Conservation (phyloP, 176 grass and related monocot genomes). For the Otatea glauca region DNA sequence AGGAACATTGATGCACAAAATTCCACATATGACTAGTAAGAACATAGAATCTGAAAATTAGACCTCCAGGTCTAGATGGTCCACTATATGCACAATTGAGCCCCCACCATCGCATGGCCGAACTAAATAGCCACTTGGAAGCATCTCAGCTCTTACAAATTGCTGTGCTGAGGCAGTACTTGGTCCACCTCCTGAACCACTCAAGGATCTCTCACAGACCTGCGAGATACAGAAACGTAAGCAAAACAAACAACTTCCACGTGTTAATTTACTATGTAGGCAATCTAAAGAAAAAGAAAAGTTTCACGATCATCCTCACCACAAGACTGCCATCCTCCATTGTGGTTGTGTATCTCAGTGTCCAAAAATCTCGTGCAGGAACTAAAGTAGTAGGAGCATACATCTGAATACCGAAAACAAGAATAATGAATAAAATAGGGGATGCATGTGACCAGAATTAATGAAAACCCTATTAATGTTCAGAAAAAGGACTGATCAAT, state of each 20-base stretch:
- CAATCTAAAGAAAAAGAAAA: slow-evolving; percentile 28
- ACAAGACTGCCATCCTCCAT: slow-evolving; percentile 91
- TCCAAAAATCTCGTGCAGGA: slow-evolving; percentile 96
- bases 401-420: slow-evolving; percentile 59
- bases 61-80: slow-evolving; percentile 96
- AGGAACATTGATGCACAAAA: neutral
- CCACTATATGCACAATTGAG: slow-evolving; percentile 96
- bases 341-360: slow-evolving; percentile 84
- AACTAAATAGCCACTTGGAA: slow-evolving; percentile 94
- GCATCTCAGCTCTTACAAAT: slow-evolving; percentile 97
- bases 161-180: slow-evolving; percentile 69
- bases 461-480: neutral
- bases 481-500: slow-evolving; percentile 4
- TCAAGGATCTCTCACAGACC: slow-evolving; percentile 97
- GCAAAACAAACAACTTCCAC: slow-evolving; percentile 26
- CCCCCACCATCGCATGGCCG: slow-evolving; percentile 86
- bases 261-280: neutral
- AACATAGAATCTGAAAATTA: slow-evolving; percentile 29
- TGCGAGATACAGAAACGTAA: slow-evolving; percentile 41
- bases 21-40: slow-evolving; percentile 9
- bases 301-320: slow-evolving; percentile 51
- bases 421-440: slow-evolving; percentile 14
- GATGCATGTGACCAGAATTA: neutral
- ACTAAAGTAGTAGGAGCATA: slow-evolving; percentile 97
- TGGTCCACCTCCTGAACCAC: slow-evolving; percentile 80